A percentile compares a stretch with the other conserved stretches of the same genome.
These are phyloP conservation scores for Phytopythium boreale DNA, from an alignment of 352 stramenopile genomes.

Conservation along the genomic window DNA sequence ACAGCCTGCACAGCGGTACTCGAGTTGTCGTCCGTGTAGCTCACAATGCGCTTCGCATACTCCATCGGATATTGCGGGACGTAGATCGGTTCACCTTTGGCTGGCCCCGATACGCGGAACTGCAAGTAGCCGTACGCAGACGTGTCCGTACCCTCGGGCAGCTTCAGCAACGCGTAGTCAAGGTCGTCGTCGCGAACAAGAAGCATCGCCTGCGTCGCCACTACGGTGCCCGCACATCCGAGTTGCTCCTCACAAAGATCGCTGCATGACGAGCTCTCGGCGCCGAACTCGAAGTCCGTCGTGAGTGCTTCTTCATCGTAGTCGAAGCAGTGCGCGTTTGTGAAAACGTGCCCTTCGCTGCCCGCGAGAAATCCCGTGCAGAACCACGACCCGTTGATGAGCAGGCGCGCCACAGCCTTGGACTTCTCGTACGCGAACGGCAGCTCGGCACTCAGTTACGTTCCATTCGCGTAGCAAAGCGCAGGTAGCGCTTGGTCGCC, in stretches of 20 bases:
- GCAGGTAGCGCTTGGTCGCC: constrained; percentile 48
- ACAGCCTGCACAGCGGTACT: constrained; percentile 30
- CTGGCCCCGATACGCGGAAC: constrained; percentile 28
- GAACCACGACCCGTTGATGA: constrained; percentile 46
- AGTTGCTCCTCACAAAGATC: constrained; percentile 36
- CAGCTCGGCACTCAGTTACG: constrained; percentile 17
- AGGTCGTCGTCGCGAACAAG: constrained; percentile 30
- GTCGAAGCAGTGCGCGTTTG: constrained; percentile 67
- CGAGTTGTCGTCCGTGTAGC: constrained; percentile 22
- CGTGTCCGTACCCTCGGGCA: constrained; percentile 31
- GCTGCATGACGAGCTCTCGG: constrained; percentile 48
- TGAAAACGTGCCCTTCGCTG: constrained; percentile 65
- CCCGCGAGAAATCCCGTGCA: constrained; percentile 67
- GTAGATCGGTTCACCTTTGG: constrained; percentile 52
- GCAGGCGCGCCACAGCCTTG: constrained; percentile 49
- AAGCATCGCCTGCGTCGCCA: constrained; percentile 41
- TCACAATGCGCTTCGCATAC: constrained; percentile 51
- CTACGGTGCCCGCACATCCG: constrained; percentile 41
- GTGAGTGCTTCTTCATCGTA: constrained; percentile 17
- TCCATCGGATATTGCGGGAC: constrained; percentile 52
- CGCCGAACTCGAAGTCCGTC: constrained; percentile 59
- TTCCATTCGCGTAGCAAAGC: constrained; percentile 38
- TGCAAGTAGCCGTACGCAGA: constrained; percentile 57
- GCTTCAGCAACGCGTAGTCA: constrained; percentile 62
- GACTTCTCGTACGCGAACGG: constrained; percentile 37